Base-by-base conservation (phyloP, 306 rosid species). In the Luffa acutangula region DNA sequence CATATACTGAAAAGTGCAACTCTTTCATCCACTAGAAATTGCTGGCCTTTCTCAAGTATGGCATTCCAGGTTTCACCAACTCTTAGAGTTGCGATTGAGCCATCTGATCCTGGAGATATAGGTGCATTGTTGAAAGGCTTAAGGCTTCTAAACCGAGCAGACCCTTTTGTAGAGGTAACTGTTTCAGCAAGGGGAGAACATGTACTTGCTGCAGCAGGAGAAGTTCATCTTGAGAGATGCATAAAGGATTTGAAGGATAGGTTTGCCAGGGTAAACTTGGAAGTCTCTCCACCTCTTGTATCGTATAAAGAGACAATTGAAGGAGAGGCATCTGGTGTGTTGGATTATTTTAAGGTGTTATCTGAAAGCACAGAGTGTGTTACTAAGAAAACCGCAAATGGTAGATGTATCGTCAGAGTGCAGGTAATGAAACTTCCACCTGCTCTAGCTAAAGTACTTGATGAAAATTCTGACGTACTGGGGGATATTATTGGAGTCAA, bases 1-100 rank as follows among this genome's bases (percentile, higher is more conserved):
- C 89, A 94, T 75, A 94, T 94, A 77, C 85, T 94, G 78, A 94
- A 94, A 80, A 89, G 93, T 79, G 98, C 98, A 65, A 94, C 98
- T 36, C 94, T 94, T 82, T 92, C 96, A 53, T 88, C 97, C 4
- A 89, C 90, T 10, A 86, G 82, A 85, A 92, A 88, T 83, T 92
- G 91, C 78, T 94, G 97, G 98, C 98, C 98, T 42, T 92, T 94
- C 87, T 90, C 98, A 1, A 88, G 96, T 80, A 89, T 94, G 96
- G 91, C 81, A 31, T 92, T 92, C 78, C 98, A 92, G 80, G 93
- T 94, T 76, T 31, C 96, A 34, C 96, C 97, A 1, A 92, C 96
- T 11, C 85, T 92, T 66, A 92, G 96, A 80, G 98, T 92, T 67
- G 97, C 98, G 4, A 87, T 92, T 79, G 97, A 94, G 82, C 97